Base-by-base conservation (phyloP, 1,284 basidiomycete genomes). In the Athelia psychrophila region DNA sequence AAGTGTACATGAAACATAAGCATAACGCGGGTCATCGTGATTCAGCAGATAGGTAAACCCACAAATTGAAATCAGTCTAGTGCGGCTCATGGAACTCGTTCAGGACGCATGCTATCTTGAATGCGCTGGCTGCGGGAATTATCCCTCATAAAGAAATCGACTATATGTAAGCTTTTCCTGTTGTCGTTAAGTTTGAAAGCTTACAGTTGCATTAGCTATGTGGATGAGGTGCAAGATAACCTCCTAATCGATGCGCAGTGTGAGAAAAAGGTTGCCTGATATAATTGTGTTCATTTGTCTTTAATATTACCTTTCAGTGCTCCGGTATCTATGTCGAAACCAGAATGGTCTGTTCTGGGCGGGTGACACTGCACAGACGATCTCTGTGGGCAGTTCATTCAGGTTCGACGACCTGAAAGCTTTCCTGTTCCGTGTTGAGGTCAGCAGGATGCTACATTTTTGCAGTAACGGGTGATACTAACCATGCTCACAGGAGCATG, bases 321-420 rank as follows among this genome's bases (percentile, higher is more conserved):
- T 91, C 40, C 71, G 85, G 12, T 69, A 66, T 0, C 60, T 89
- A 2, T 88, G 85, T 57, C 65, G 65, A 13, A 88, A 90, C 58
- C 76, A 80, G 0, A 69, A 84, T 48, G 88, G 88, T 0, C 65
- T 87, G 20, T 88, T 89, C 60, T 91, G 84, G 84, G 88, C 88
- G 0, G 88, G 88, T 0, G 88, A 91, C 59, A 91, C 88, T 0
- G 87, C 88, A 0, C 88, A 91, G 58, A 86, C 87, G 0, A 90
- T 91, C 18, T 82, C 83, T 0, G 75, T 79, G 1, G 88, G 87
- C 0, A 87, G 84, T 51, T 80, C 84, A 0, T 90, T 91, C 58
- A 68, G 83, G 13, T 91, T 91, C 63, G 71, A 86, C 55, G 87
- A 89, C 42, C 62, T 91, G 51, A 90, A 85, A 57, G 77, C 86